Evolutionary conservation across 2,329 filamentous ascomycete genomes (phyloP), one percentile per base, ranked within the genome.

Genomic region (Colletotrichum brevisporum): DNA sequence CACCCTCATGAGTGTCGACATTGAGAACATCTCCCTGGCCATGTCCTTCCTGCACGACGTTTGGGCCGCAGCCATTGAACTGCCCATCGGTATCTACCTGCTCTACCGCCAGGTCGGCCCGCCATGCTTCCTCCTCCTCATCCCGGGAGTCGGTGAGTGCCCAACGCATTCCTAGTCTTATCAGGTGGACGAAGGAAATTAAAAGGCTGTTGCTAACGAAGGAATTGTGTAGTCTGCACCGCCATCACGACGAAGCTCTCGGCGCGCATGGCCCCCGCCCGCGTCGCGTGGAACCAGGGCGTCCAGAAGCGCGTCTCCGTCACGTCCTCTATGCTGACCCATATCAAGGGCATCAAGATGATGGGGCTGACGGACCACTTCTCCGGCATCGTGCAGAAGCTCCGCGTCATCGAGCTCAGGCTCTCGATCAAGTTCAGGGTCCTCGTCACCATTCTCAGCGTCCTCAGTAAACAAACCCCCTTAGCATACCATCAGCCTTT

Each of bases 1-100:
- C 5, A 85, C 83, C 1, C 75, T 85, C 8, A 86, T 86, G 82
- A 82, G 79, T 16, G 80, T 82, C 1, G 83, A 85, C 60, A 78
- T 86, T 6, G 82, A 83, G 9, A 71, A 70, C 0, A 77, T 82
- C 9, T 72, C 74, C 1, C 59, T 65, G 9, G 75, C 76, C 5
- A 69, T 77, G 13, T 70, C 73, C 0, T 63, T 71, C 0, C 62
- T 82, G 1, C 76, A 81, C 69, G 80, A 82, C 4, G 73, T 79
- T n/a, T 83, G 81, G 81, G 78, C 81, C 3, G 75, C 75, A 21
- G 55, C 79, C 1, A 68, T 83, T 13, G 80, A 84, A 31, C 71
- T 83, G 15, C 75, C 73, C 0, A 60, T 84, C n/a, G 79, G 77
- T 0, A 74, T 81, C 3, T 83, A 76, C 55, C 63, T 84, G 2